Base-by-base conservation (phyloP, 1,139 yeast species). In the Hyphopichia fennica region DNA sequence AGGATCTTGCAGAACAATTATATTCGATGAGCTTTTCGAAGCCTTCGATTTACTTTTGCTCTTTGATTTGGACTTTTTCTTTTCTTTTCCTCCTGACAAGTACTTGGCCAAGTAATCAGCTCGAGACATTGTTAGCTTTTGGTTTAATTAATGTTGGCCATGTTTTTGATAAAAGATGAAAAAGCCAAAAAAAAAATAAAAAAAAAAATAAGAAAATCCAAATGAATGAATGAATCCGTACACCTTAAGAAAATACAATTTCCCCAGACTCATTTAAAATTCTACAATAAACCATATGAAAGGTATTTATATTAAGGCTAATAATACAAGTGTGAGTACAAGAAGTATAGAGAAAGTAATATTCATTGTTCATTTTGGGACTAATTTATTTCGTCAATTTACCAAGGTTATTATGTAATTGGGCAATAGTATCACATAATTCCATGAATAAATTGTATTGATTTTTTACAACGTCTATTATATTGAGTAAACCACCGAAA, bases 391-490 rank as follows among this genome's bases (percentile, higher is more conserved):
- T 53, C 15, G 46, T 39, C 34, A 55, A 40, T 44, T 53, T 60
- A 41, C 53, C 56, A 17, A 64, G 52, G 46, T 81, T 82, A 52
- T 85, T 90, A 64, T 93, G 98, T 41, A 89, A 67, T 55, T 87
- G 96, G 2, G 98, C 98, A 56, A 91, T 84, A 29, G 83, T 78
- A 63, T 90, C 95, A 45, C 96, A 91, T 40, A 90, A 74, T 54
- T 90, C 96, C 91, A 93, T 87, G 63, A 91, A 91, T 49, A 91
- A 72, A 43, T 76, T 73, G 62, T 89, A 89, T 65, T 91, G 97
- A 52, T 86, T 89, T 51, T 84, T 82, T 27, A 93, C 75, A 0
- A 96, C 86, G 37, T 75, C 74, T 23, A 84, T 75, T 18, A 87
- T 73, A 50, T 70, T 72, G 45, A 77, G 76, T 43, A 84, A 69